Base-by-base conservation (phyloP, 768 basidiomycete genomes). In the Serendipita vermifera region DNA sequence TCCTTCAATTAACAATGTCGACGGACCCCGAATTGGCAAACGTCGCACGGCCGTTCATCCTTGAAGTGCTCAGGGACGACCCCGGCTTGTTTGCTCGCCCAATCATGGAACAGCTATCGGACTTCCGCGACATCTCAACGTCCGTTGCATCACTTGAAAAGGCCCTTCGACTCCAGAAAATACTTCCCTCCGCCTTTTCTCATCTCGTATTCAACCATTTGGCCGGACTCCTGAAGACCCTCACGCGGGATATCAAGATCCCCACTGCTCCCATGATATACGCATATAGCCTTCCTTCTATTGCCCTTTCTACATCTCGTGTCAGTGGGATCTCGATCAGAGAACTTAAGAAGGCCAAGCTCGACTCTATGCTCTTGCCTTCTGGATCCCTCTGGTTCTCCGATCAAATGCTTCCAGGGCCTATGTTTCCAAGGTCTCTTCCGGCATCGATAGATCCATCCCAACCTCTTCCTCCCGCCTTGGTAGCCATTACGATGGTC, bases 11-110 rank as follows among this genome's bases (percentile, higher is more conserved):
- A 59, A 72, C 77, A 3, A 73, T 71, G 38, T 82, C 85, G 61
- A 54, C 68, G 29, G 75, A 80, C 63, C 70, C 78, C 58, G 62
- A 66, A 3, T 73, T 87, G 26, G 76, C 82, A 9, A 74, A 71
- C 27, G 71, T 77, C 2, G 80, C 85, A 20, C 75, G 80, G 38
- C 72, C 72, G 26, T 70, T 77, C 3, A 63, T 87, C 38, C 61
- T 83, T 14, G 81, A 85, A 58, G 66, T 83, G 43, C 81, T 87
- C 78, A 76, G 85, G 20, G 83, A 86, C 62, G 86, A 89, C 61
- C 81, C 85, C 3, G 72, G 73, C 14, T 70, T 86, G n/a, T 68
- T 87, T 27, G 71, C 77, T 11, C 76, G 84, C 7, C 77, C 82
- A 17, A 67, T 80, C 13, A 71, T 86, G 41, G 83, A 85, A 60